Base-by-base conservation (phyloP, 768 basidiomycete species). In the Rhodotorula babjevae region DNA sequence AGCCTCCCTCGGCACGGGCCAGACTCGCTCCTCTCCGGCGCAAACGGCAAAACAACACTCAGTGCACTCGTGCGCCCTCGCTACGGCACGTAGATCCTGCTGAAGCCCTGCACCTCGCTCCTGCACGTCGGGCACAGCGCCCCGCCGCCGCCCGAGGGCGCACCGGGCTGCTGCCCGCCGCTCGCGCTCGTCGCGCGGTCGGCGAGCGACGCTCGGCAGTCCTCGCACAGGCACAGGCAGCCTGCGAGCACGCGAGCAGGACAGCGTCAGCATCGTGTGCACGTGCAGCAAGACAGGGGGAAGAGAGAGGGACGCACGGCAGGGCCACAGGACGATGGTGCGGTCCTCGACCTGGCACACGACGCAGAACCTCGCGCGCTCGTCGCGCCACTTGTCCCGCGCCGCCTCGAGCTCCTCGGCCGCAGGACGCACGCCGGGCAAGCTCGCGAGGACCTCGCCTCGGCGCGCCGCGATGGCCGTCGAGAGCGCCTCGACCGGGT, bases 291-390 rank as follows among this genome's bases (percentile, higher is more conserved):
- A 2, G 25, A 18, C 11, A 29, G 42, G n/a, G 19, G 23, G 27
- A 44, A 27, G 46, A 27, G 49, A 25, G 31, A 31, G 9, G 23
- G 12, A 68, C 71, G 55, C 36, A 72, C 71, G 71, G 40, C 71
- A 72, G 3, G 71, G 71, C 71, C 71, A 72, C 31, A 72, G 42
- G n/a, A 72, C 67, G n/a, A 72, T 42, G 2, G 25, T 57, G 10
- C 71, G n/a, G 27, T 67, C 67, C 46, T 72, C 67, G 31, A 72
- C 71, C 36, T 67, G 68, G 49, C 71, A 72, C 42, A 72, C 71
- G n/a, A 72, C 71, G 59, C 71, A 72, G 59, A 68, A 72, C 42
- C 31, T 2, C 16, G 56, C 47, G 27, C 71, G 19, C 16, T 52
- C 59, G 5, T 72, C 71, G 6, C 71, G 23, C 63, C 67, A 72